phyloP scores from a whole-genome alignment of 2,329 filamentous ascomycete species.

The Cryphonectria naterciae region DNA sequence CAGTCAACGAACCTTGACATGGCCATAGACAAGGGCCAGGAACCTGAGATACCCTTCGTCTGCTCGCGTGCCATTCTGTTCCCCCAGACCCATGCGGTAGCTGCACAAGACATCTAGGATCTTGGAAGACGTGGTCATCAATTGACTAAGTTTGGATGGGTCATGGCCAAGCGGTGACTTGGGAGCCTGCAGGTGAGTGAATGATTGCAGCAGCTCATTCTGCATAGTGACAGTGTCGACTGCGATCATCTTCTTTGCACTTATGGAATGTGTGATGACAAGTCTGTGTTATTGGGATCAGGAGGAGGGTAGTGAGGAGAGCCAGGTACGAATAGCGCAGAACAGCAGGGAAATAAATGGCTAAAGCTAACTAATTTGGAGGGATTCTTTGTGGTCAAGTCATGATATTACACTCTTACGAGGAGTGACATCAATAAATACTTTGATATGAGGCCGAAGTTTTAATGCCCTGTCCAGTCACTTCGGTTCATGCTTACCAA shows the following conservation, averaged over 20 bases:
- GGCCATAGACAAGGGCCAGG: constrained; percentile 1
- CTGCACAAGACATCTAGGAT: not conserved
- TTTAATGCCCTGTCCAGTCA: not conserved
- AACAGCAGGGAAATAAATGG: not conserved
- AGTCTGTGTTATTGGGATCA: not conserved
- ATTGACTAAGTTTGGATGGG: not conserved
- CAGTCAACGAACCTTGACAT: constrained; percentile 3
- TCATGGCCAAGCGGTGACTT: not conserved
- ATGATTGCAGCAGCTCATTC: not conserved
- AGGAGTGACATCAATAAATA: not conserved
- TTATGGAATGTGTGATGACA: not conserved
- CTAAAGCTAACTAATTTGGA: not conserved
- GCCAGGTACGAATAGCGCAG: not conserved
- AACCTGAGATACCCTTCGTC: constrained; percentile 6
- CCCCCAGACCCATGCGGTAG: not conserved
- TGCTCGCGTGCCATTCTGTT: not conserved
- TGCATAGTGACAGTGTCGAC: not conserved
- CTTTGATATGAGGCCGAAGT: not conserved
- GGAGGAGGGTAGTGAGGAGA: not conserved
- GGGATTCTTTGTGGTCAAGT: not conserved
- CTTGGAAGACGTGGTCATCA: not conserved
- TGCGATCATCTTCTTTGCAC: not conserved
- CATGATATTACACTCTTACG: not conserved
- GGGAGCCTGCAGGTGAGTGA: not conserved
- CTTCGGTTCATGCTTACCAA: not conserved